Evolutionary conservation across 1,139 yeast species (phyloP), one percentile per base, ranked within the genome.

Genomic region (Pneumocystis carinii): DNA sequence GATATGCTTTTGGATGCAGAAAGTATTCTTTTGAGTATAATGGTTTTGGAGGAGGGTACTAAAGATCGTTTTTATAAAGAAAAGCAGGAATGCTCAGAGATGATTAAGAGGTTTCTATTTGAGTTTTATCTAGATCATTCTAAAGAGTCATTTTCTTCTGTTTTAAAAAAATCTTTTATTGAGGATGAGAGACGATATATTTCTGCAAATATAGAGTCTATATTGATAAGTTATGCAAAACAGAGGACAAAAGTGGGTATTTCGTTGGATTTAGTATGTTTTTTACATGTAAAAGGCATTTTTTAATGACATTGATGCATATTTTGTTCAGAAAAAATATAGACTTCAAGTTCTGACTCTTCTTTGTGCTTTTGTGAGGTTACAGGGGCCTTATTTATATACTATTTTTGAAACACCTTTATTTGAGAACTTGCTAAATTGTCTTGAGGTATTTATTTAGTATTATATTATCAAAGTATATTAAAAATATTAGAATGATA

Each of bases 401-500:
- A 57, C 59, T 38, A 53, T 62, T 29, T 42, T 59, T 24, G 62
- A 62, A 42, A 62, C 63, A 8, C 39, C 63, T 15, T 58, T 62
- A n/a, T 62, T 60, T 61, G 63, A 62, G 35, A 17, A 42, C 27
- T 36, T 62, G 2, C 14, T 62, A n/a, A n/a, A 24, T 24, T 38
- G 62, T 37, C 35, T 60, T 19, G 42, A 56, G 19, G 37, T 41
- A 42, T 59, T 39, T 48, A 48, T 48, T 24, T 19, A 35, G 14
- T 32, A 35, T 32, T n/a, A 19, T n/a, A 32, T 53, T 53, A 35
- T 53, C 2, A 38, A 38, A 60, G 7, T 27, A 14, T 37, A 10
- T 32, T 37, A 37, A 61, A 62, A 24, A 19, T 56, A 6, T 64
- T 61, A 78, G 65, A 73, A 73, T 58, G 89, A 84, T 68, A 71